Evolutionary conservation across 495 filamentous ascomycete species (phyloP).

Genomic region (Xylaria flabelliformis): DNA sequence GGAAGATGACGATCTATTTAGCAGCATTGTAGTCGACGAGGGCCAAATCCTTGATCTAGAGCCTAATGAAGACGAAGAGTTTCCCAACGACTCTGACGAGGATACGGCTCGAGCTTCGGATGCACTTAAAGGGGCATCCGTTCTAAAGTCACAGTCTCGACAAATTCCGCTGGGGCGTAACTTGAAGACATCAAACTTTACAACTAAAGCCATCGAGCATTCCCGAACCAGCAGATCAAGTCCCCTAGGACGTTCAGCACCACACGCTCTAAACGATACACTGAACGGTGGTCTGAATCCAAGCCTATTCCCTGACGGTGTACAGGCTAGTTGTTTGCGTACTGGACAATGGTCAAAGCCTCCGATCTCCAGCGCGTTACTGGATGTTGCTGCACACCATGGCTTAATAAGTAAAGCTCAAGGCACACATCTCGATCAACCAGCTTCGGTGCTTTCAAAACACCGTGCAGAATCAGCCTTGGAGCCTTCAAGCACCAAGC

Average conservation of each 20-base stretch:
- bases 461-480: conserved; percentile 23
- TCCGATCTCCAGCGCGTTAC: conserved; percentile 30
- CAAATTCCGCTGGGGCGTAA: not conserved
- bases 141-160: not conserved
- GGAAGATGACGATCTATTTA: conserved; percentile 34
- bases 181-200: not conserved
- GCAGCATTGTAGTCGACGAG: conserved; percentile 55
- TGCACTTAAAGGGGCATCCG: not conserved
- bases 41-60: conserved; percentile 46
- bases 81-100: conserved; percentile 62
- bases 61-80: conserved; percentile 49
- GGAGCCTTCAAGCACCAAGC: conserved; percentile 31
- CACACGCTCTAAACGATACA: not conserved
- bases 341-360: conserved; percentile 26
- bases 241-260: not conserved
- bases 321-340: conserved; percentile 37
- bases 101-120: conserved; percentile 41
- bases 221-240: not conserved
- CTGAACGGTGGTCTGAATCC: conserved; percentile 14
- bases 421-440: conserved; percentile 20
- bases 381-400: conserved; percentile 46
- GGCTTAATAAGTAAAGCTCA: conserved; percentile 38
- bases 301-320: conserved; percentile 29
- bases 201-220: not conserved
- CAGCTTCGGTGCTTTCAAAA: conserved; percentile 22